Percentiles rank a stretch among this genome's conserved stretches.
These are phyloP conservation scores for Hypoxylon crocopeplum DNA, from an alignment of 495 filamentous ascomycete genomes.

Conservation along the genomic window DNA sequence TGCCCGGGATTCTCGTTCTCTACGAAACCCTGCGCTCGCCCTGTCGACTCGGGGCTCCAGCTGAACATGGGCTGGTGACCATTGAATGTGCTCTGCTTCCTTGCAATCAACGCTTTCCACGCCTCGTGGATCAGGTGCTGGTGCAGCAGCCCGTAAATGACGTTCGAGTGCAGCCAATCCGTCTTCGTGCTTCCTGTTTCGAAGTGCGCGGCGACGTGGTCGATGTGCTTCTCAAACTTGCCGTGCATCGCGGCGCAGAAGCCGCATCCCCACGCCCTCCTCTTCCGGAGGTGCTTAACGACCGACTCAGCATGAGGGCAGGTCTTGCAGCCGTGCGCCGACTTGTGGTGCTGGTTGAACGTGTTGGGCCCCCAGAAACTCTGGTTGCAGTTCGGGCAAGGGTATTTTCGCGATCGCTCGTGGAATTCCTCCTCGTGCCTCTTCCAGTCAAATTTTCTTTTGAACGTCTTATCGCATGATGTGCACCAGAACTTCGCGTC, in stretches of 20 bases:
- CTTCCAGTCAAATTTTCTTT: constrained; percentile 62
- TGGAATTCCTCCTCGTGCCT: constrained; percentile 60
- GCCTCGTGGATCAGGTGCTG: constrained; percentile 55
- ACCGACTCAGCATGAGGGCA: constrained; percentile 57
- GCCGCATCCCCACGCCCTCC: constrained; percentile 51
- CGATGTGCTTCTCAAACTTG: constrained; percentile 56
- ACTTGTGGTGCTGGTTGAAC: constrained; percentile 60
- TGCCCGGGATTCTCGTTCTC: constrained; percentile 56
- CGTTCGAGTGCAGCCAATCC: constrained; percentile 57
- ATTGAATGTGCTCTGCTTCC: constrained; percentile 48
- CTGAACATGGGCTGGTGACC: constrained; percentile 55
- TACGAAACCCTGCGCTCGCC: constrained; percentile 55
- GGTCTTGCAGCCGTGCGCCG: constrained; percentile 56
- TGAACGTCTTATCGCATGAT: constrained; percentile 57
- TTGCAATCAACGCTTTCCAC: constrained; percentile 51
- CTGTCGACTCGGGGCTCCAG: constrained; percentile 53
- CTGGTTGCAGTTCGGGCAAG: constrained; percentile 56
- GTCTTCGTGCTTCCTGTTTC: constrained; percentile 54
- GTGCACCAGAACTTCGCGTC: constrained; percentile 58
- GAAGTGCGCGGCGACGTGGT: constrained; percentile 58
- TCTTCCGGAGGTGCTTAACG: constrained; percentile 45
- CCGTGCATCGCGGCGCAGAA: constrained; percentile 57
- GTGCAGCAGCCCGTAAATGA: constrained; percentile 58
- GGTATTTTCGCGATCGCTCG: constrained; percentile 58
- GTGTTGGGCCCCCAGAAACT: constrained; percentile 59